phyloP scores from a whole-genome alignment of 768 basidiomycete genomes.

The Suillus paluster region DNA sequence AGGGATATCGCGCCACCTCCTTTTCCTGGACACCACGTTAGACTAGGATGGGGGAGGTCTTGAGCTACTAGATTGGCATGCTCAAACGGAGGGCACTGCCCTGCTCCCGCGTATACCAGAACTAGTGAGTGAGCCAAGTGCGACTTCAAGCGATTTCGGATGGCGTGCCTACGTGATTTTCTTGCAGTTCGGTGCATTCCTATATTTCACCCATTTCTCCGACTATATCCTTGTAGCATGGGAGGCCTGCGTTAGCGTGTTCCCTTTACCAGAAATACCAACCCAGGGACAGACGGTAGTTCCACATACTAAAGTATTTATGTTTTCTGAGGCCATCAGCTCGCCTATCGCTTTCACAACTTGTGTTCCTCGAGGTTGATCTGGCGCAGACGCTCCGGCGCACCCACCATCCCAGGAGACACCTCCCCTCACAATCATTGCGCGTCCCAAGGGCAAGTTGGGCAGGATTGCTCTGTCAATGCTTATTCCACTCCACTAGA shows the following conservation, averaged over 20 bases:
- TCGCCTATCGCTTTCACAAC: slow-evolving; percentile 33
- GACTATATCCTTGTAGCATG: slow-evolving; percentile 30
- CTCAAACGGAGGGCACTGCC: slow-evolving; percentile 25
- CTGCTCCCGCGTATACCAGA: slow-evolving; percentile 27
- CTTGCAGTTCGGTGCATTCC: slow-evolving; percentile 26
- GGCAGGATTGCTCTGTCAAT: slow-evolving; percentile 26
- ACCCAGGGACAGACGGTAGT: slow-evolving; percentile 23
- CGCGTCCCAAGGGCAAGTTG: slow-evolving; percentile 18
- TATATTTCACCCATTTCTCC: slow-evolving; percentile 29
- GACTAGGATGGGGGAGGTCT: slow-evolving; percentile 23
- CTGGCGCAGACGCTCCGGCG: not conserved
- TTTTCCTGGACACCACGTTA: slow-evolving; percentile 28
- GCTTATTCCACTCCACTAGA: slow-evolving; percentile 27
- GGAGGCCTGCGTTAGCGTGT: slow-evolving; percentile 33
- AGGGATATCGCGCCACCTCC: slow-evolving; percentile 27
- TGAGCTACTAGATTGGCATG: slow-evolving; percentile 35
- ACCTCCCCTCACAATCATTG: slow-evolving; percentile 31
- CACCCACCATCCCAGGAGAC: not conserved
- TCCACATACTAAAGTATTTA: slow-evolving; percentile 28
- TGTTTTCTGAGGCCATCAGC: slow-evolving; percentile 28
- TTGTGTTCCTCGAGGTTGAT: slow-evolving; percentile 19
- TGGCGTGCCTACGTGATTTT: not conserved
- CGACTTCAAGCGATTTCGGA: not conserved
- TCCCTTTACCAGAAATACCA: slow-evolving; percentile 26
- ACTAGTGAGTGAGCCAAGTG: slow-evolving; percentile 20